These are phyloP conservation scores for Populus alba DNA, from an alignment of 345 rosid species.

Conservation along the genomic window DNA sequence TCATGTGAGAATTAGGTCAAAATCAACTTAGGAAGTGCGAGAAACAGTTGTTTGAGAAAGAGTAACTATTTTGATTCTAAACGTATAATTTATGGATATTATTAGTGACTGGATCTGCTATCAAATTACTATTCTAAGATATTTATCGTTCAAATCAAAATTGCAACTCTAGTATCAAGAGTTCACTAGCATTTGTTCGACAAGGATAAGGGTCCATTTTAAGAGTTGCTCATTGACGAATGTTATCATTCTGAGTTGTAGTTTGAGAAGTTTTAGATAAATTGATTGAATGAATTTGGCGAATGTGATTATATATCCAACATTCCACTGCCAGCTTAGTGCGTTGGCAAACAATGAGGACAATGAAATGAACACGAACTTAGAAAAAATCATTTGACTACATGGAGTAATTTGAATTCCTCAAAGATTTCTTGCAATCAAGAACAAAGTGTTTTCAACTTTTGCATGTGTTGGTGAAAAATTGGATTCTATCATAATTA, in stretches of 20 bases:
- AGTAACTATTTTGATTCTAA: too few relatives aligned
- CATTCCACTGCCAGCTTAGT: background rate
- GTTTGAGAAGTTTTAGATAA: background rate
- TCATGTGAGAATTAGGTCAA: too few relatives aligned
- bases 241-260: background rate
- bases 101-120: too few relatives aligned
- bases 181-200: too few relatives aligned
- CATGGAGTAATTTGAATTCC: background rate
- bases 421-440: background rate
- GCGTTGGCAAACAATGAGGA: background rate
- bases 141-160: too few relatives aligned
- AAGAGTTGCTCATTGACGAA: background rate
- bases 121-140: too few relatives aligned
- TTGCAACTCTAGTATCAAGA: too few relatives aligned
- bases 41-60: too few relatives aligned
- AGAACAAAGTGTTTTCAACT: background rate
- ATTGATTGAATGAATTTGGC: background rate
- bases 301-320: background rate
- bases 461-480: background rate
- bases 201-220: background rate
- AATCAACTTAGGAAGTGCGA: too few relatives aligned
- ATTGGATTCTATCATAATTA: slow-evolving; percentile 4
- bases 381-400: background rate
- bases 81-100: too few relatives aligned
- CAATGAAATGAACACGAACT: background rate